phyloP scores from a whole-genome alignment of 495 filamentous ascomycete species.

The Friedmanniomyces endolithicus region DNA sequence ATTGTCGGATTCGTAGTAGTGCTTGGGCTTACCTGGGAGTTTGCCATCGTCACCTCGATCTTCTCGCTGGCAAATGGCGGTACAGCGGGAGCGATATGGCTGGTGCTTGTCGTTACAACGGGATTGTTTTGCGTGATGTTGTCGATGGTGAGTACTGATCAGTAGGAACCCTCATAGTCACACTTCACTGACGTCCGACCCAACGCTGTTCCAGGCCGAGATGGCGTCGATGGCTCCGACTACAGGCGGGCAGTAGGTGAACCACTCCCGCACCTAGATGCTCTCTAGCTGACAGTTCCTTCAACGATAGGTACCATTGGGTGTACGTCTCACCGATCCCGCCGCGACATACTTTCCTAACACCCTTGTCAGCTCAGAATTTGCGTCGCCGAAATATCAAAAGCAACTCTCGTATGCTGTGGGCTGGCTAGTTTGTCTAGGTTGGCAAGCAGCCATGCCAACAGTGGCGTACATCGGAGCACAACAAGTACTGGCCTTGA shows the following conservation, averaged over 20 bases:
- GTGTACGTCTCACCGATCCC: too few relatives aligned
- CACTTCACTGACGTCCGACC: too few relatives aligned
- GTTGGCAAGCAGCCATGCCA: conserved; percentile 15
- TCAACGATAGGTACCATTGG: background rate
- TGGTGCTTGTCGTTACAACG: background rate
- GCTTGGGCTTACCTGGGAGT: background rate
- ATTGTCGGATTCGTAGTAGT: background rate
- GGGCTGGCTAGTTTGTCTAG: conserved; percentile 4
- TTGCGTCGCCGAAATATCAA: background rate
- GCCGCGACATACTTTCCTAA: too few relatives aligned
- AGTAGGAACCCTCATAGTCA: too few relatives aligned
- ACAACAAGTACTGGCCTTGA: conserved; percentile 31
- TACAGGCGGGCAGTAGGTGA: conserved; percentile 17
- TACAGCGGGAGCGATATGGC: background rate
- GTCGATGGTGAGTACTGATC: too few relatives aligned
- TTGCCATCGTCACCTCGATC: background rate
- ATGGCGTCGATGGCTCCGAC: conserved; percentile 18
- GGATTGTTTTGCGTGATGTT: conserved; percentile 12
- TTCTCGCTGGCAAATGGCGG: background rate
- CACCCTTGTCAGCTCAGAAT: too few relatives aligned
- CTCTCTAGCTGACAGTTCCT: too few relatives aligned
- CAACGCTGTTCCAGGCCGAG: too few relatives aligned
- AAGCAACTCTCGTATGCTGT: conserved; percentile 3
- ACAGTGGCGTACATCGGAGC: conserved; percentile 26
- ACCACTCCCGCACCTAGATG: too few relatives aligned